Base-by-base conservation (phyloP, 1,284 basidiomycete genomes). In the Phenoliferia sp. region DNA sequence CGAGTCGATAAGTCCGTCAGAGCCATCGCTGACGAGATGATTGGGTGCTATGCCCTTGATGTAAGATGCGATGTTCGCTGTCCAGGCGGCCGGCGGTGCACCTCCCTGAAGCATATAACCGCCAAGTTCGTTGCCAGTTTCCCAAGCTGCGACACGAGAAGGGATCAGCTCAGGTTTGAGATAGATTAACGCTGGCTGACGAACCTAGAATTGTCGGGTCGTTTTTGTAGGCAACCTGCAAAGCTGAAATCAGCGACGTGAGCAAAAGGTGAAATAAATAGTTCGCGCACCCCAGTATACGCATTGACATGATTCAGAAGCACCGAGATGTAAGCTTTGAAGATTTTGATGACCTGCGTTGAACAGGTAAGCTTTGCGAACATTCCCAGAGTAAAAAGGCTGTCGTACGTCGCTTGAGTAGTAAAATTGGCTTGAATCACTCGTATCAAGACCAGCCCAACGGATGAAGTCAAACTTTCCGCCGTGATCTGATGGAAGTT, bases 91-190 rank as follows among this genome's bases (percentile, higher is more conserved):
- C 6, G 78, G 76, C 9, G 80, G 75, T 1, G 70, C 68, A 7
- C 73, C 79, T 15, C 76, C 78, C 10, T 74, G 72, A 56, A 77
- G 78, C 44, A 73, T 73, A 55, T 69, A 73, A 15, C 68, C 72
- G 57, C 72, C 72, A 34, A 80, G 76, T 63, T 81, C 79, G 64
- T 81, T 80, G 12, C 80, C 80, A 1, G 80, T 78, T 58, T 81
- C 80, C 78, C 79, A 80, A 7, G 73, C 71, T 72, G 66, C 29
- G n/a, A 26, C 39, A 44, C 22, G n/a, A 19, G 17, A 29, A 3
- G 22, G 3, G 16, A 32, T 12, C 16, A 31, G 16, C 5, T 19
- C 39, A 3, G 48, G 62, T 12, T 17, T 17, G 2, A 36, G 10
- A 15, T 2, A n/a, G n/a, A n/a, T n/a, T n/a, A n/a, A n/a, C n/a